phyloP scores from a whole-genome alignment of 2,329 filamentous ascomycete species.

The Aspergillus hiratsukae region DNA sequence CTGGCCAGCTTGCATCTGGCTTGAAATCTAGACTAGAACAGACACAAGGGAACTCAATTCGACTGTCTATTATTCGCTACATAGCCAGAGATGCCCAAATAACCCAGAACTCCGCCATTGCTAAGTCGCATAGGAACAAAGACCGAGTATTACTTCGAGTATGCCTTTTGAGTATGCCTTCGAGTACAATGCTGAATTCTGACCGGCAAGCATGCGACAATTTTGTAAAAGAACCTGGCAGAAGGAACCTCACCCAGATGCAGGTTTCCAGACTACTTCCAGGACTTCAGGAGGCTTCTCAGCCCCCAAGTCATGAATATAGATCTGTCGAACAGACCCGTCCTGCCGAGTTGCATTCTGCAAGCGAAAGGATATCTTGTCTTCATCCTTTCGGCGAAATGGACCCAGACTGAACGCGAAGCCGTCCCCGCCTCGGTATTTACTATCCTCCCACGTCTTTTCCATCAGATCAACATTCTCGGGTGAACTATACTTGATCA shows the following conservation, averaged over 20 bases:
- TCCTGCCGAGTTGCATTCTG: slow-evolving; percentile 37
- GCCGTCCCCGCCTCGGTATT: slow-evolving; percentile 30
- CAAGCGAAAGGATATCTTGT: slow-evolving; percentile 50
- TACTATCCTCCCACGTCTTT: slow-evolving; percentile 46
- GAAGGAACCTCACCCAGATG: not conserved
- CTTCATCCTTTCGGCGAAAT: slow-evolving; percentile 32
- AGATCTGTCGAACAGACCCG: slow-evolving; percentile 47
- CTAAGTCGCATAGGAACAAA: not conserved
- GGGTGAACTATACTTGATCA: slow-evolving; percentile 43
- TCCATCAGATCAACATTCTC: slow-evolving; percentile 44
- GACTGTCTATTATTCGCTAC: not conserved
- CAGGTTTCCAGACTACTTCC: slow-evolving; percentile 20
- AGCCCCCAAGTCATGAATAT: slow-evolving; percentile 35
- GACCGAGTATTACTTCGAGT: not conserved
- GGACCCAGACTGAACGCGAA: slow-evolving; percentile 51
- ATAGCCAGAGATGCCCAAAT: not conserved
- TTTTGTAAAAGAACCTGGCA: not conserved
- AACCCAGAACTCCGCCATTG: not conserved
- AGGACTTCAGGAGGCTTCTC: slow-evolving; percentile 14
- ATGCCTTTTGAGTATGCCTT: too few species aligned
- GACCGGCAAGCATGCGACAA: too few species aligned
- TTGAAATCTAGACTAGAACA: not conserved
- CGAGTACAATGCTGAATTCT: too few species aligned
- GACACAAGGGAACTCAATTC: not conserved
- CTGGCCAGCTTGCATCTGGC: not conserved